These are phyloP conservation scores for Osmanthus fragrans DNA, from an alignment of 257 asterid genomes.

Conservation along the genomic window DNA sequence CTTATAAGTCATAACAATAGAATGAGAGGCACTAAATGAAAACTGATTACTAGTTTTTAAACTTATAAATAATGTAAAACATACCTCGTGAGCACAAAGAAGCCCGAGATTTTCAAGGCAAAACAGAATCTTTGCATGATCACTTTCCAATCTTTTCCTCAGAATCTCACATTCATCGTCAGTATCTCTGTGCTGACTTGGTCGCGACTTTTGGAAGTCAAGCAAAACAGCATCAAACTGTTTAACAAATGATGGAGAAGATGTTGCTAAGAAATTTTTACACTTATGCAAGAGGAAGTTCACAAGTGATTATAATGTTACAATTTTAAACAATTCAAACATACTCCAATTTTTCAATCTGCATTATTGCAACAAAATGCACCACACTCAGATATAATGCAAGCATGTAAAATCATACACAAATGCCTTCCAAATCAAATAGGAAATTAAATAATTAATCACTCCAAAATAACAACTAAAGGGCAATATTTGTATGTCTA, in stretches of 20 bases:
- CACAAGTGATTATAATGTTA: background rate
- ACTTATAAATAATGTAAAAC: constrained; percentile 1
- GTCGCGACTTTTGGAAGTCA: constrained; percentile 40
- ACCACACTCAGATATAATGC: constrained; percentile 1
- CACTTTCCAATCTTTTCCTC: constrained; percentile 49
- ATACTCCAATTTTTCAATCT: background rate
- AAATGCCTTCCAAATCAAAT: background rate
- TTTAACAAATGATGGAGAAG: constrained; percentile 16
- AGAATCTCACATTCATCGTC: constrained; percentile 34
- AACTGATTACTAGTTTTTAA: background rate
- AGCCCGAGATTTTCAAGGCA: constrained; percentile 87
- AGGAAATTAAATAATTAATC: background rate
- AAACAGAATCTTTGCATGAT: constrained; percentile 50
- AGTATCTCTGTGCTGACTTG: constrained; percentile 33
- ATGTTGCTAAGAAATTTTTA: constrained; percentile 13
- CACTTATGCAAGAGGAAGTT: constrained; percentile 1
- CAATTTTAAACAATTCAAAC: background rate
- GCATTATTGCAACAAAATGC: background rate
- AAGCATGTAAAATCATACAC: background rate
- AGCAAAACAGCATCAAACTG: constrained; percentile 62
- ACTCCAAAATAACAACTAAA: background rate
- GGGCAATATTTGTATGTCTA: background rate
- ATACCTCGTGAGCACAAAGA: constrained; percentile 77
- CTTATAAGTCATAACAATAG: background rate
- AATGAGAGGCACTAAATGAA: constrained; percentile 13